These are phyloP conservation scores for Daedaleopsis sinensis DNA, from an alignment of 768 basidiomycete genomes.

Conservation along the genomic window DNA sequence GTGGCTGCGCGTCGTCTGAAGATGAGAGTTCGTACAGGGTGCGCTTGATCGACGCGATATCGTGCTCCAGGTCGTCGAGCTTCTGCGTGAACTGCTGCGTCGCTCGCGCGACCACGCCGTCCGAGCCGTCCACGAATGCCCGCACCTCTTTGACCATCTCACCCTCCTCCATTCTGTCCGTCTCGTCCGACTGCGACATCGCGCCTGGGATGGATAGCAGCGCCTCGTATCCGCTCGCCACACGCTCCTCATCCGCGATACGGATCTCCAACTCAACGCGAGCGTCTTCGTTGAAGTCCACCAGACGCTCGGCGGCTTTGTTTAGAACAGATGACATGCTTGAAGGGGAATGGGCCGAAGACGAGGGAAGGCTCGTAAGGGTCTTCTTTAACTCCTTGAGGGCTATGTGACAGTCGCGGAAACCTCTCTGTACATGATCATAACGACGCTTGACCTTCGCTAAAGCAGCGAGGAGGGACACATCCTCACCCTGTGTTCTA, in stretches of 20 bases:
- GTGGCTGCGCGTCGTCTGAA: constrained; percentile 14
- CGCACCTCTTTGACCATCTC: constrained; percentile 54
- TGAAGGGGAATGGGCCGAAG: background rate
- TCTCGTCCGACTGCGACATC: constrained; percentile 22
- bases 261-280: constrained; percentile 85
- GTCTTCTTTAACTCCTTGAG: constrained; percentile 58
- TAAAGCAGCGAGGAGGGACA: constrained; percentile 43
- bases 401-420: constrained; percentile 71
- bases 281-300: constrained; percentile 77
- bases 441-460: constrained; percentile 53
- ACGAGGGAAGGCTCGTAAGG: constrained; percentile 27
- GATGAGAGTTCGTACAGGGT: constrained; percentile 49
- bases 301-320: constrained; percentile 60
- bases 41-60: constrained; percentile 70
- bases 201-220: constrained; percentile 64
- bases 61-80: constrained; percentile 74
- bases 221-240: constrained; percentile 67
- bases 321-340: constrained; percentile 40
- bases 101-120: constrained; percentile 49
- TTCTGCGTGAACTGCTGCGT: constrained; percentile 55
- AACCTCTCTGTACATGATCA: constrained; percentile 59
- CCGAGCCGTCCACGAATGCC: constrained; percentile 59
- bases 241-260: constrained; percentile 69
- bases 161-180: constrained; percentile 27
- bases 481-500: background rate